Percentiles rank a stretch among this genome's conserved stretches.
phyloP scores from a whole-genome alignment of 495 filamentous ascomycete genomes.

The Alectoria sarmentosa region DNA sequence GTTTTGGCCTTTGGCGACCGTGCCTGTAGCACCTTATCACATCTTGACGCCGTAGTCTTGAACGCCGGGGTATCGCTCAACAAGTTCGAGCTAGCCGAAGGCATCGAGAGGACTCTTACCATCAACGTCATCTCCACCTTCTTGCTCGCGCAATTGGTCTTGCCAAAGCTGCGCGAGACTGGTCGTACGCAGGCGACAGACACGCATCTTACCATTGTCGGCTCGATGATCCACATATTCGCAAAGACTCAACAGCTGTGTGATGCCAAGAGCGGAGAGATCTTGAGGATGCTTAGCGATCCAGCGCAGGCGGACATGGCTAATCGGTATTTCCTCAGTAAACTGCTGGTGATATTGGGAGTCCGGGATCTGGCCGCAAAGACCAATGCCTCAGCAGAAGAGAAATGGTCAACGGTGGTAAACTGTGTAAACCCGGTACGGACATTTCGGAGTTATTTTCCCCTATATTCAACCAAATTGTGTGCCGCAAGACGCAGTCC shows the following conservation, averaged over 20 bases:
- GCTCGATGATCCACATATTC: slow-evolving; percentile 26
- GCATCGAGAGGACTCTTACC: slow-evolving; percentile 32
- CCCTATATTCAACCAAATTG: too few species aligned
- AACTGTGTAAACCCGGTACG: slow-evolving; percentile 29
- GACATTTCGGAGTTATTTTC: too few species aligned
- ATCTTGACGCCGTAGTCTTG: slow-evolving; percentile 29
- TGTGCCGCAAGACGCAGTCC: too few species aligned
- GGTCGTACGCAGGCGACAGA: neutral
- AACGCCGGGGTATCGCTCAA: slow-evolving; percentile 32
- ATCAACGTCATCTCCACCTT: slow-evolving; percentile 38
- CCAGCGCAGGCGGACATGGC: slow-evolving; percentile 12
- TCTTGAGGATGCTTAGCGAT: slow-evolving; percentile 25
- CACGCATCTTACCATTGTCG: slow-evolving; percentile 23
- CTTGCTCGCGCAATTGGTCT: slow-evolving; percentile 28
- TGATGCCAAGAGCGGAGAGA: slow-evolving; percentile 26
- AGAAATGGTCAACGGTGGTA: slow-evolving; percentile 8
- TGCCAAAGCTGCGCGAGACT: slow-evolving; percentile 23
- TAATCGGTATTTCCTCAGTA: slow-evolving; percentile 12
- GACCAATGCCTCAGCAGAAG: neutral
- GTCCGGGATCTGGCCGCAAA: neutral
- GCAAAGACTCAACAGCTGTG: slow-evolving; percentile 21
- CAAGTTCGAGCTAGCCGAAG: slow-evolving; percentile 27
- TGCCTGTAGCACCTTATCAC: slow-evolving; percentile 24
- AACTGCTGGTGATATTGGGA: slow-evolving; percentile 8
- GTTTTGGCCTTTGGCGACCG: slow-evolving; percentile 37